Evolutionary conservation across 2,329 filamentous ascomycete species (phyloP).

Genomic region (Metarhizium anisopliae): DNA sequence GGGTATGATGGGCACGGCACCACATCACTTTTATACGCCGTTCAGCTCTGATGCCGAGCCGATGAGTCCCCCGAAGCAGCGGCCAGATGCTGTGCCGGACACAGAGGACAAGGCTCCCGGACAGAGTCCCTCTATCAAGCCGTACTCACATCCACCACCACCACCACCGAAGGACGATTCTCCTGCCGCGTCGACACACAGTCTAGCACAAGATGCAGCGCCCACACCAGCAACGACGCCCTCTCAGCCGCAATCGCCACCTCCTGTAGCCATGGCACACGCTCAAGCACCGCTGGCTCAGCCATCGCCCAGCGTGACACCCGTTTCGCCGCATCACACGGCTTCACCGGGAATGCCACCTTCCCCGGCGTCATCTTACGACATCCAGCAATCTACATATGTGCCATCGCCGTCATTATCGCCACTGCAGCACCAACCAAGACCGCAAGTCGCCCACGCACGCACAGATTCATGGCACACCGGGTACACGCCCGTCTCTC

Average conservation of each 20-base stretch:
- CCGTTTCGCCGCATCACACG: neutral
- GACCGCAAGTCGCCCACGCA: conserved; percentile 7
- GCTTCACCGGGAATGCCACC: neutral
- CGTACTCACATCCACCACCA: neutral
- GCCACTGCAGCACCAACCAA: conserved; percentile 2
- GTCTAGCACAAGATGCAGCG: neutral
- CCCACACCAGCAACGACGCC: neutral
- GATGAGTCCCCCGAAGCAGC: neutral
- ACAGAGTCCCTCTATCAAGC: neutral
- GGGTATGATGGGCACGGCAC: neutral
- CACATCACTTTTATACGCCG: conserved; percentile 15
- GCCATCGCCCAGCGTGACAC: neutral
- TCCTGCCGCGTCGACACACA: neutral
- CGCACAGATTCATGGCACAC: neutral
- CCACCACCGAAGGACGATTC: neutral
- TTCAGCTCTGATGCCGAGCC: neutral
- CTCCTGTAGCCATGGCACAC: neutral
- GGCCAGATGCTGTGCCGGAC: neutral
- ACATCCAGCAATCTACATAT: conserved; percentile 7
- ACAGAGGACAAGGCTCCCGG: neutral
- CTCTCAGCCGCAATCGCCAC: neutral
- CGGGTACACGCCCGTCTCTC: conserved; percentile 5
- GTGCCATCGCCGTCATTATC: conserved; percentile 3
- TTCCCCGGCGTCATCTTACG: conserved; percentile 1
- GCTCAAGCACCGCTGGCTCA: neutral